Evolutionary conservation across 495 filamentous ascomycete species (phyloP).

Genomic region (Trichoderma orchidacearum): DNA sequence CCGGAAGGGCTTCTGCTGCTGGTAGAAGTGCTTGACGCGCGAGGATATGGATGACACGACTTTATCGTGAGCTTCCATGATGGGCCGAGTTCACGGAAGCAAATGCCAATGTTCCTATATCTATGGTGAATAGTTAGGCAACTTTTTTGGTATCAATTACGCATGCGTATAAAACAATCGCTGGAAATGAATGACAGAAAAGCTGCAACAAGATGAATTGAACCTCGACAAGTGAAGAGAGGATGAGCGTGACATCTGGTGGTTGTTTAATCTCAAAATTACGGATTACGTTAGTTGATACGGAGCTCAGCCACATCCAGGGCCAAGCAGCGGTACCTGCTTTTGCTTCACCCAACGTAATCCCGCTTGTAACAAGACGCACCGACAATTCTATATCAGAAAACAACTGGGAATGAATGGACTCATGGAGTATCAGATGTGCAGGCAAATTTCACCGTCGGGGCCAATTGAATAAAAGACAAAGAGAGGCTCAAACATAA

Average conservation of each 20-base stretch:
- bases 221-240: neutral
- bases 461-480: neutral
- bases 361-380: no score
- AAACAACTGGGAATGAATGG: no score
- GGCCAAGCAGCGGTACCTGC: no score
- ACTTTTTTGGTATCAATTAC: no score
- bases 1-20: constrained; percentile 43
- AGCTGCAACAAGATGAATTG: neutral
- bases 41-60: constrained; percentile 29
- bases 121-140: no score
- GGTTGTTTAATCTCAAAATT: neutral
- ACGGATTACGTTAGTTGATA: neutral
- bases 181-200: neutral
- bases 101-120: no score
- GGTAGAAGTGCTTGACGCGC: constrained; percentile 35
- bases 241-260: neutral
- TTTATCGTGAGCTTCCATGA: constrained; percentile 28
- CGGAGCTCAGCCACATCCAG: neutral
- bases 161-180: neutral
- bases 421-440: no score
- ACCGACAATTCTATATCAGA: no score
- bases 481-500: neutral
- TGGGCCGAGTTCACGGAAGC: neutral
- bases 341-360: no score
- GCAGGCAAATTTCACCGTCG: no score